These are phyloP conservation scores for Magnolia kwangsiensis DNA, from an alignment of 164 flowering plant genomes.

Conservation along the genomic window DNA sequence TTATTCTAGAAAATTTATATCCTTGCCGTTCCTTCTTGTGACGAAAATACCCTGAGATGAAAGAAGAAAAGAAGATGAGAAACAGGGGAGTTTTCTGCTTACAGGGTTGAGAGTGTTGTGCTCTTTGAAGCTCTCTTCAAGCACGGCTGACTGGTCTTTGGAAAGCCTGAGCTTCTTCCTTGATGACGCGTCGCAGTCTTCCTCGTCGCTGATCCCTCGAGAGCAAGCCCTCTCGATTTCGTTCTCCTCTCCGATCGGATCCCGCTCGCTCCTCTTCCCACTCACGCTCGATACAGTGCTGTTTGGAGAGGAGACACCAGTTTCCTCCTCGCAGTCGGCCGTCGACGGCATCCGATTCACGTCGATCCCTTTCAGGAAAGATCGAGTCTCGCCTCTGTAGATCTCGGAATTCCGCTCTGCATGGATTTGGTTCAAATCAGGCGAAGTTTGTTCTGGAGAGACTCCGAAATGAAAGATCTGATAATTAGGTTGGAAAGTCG, in stretches of 20 bases:
- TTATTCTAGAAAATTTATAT: no score
- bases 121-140: conserved; percentile 31
- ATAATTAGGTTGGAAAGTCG: background rate
- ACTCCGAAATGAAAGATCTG: background rate
- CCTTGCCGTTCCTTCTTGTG: no score
- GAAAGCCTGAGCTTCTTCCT: conserved; percentile 29
- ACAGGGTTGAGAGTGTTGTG: conserved; percentile 35
- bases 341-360: conserved; percentile 59
- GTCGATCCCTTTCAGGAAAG: conserved; percentile 76
- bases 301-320: conserved; percentile 50
- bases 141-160: conserved; percentile 30
- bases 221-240: conserved; percentile 25
- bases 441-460: background rate
- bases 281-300: conserved; percentile 36
- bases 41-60: no score
- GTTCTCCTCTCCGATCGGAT: conserved; percentile 12
- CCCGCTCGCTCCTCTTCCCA: conserved; percentile 42
- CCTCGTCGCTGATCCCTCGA: conserved; percentile 23
- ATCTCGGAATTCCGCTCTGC: conserved; percentile 47
- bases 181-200: conserved; percentile 20
- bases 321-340: conserved; percentile 55
- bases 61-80: no score
- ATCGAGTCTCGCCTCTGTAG: conserved; percentile 34
- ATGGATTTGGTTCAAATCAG: background rate
- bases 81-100: conserved; percentile 5